Conservation (phyloP, 1,139 yeast genomes). For the Lodderomyces parapsilosis region DNA sequence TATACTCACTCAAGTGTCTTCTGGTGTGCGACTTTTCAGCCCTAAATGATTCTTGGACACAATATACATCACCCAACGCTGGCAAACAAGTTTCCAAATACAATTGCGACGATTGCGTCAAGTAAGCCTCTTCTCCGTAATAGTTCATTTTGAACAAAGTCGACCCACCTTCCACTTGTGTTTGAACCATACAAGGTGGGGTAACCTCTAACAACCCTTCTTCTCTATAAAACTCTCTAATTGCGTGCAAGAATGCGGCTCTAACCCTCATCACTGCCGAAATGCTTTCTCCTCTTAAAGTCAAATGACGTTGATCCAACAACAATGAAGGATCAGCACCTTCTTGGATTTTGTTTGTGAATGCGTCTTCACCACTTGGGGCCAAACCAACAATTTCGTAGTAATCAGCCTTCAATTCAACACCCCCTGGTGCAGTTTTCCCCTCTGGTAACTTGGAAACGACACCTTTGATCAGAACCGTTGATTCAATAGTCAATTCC, state of each 20-base stretch:
- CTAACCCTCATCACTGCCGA: conserved; percentile 96
- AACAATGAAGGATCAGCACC: conserved; percentile 90
- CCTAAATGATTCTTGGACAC: conserved; percentile 98
- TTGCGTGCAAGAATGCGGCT: conserved; percentile 68
- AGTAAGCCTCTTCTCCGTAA: conserved; percentile 94
- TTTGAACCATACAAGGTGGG: conserved; percentile 99
- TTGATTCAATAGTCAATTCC: conserved; percentile 84
- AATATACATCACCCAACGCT: conserved; percentile 93
- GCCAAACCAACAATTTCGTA: conserved; percentile 89
- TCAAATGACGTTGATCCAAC: conserved; percentile 91
- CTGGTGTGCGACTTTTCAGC: conserved; percentile 99
- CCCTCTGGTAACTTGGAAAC: conserved; percentile 90
- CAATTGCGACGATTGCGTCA: conserved; percentile 96
- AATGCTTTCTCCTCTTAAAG: conserved; percentile 92
- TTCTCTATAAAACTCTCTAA: conserved; percentile 76
- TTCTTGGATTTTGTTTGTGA: conserved; percentile 92
- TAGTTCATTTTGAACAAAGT: conserved; percentile 91
- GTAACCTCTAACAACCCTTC: conserved; percentile 87
- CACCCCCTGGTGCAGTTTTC: conserved; percentile 96
- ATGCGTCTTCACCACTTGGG: conserved; percentile 93
- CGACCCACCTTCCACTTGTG: conserved; percentile 99
- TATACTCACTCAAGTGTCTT: conserved; percentile 95
- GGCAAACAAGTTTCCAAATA: conserved; percentile 97
- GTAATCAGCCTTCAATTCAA: conserved; percentile 87
- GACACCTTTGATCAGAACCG: conserved; percentile 77